These are phyloP conservation scores for Leucocoprinus leucothites DNA, from an alignment of 768 basidiomycete species.

Conservation along the genomic window DNA sequence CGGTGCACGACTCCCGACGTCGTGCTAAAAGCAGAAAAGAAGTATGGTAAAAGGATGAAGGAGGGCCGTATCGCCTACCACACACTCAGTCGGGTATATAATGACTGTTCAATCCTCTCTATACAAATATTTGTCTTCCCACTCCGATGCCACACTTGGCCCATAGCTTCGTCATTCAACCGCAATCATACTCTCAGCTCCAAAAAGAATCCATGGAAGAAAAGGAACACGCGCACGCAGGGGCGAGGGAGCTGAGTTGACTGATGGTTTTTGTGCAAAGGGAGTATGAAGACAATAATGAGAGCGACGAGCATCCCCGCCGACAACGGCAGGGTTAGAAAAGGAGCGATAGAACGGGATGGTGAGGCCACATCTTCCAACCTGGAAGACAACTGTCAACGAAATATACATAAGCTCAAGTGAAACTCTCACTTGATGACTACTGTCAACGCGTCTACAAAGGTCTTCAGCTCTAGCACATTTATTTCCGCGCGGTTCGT, in stretches of 20 bases:
- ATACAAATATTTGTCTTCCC: background rate
- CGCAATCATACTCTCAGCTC: background rate
- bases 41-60: background rate
- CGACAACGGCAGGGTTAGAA: background rate
- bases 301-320: constrained; percentile 3
- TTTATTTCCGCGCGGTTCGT: constrained; percentile 78
- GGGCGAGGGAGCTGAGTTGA: background rate
- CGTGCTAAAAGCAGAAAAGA: background rate
- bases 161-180: background rate
- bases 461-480: constrained; percentile 86
- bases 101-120: background rate
- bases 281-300: background rate
- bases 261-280: background rate
- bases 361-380: constrained; percentile 11
- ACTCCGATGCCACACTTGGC: too few species aligned
- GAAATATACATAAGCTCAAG: background rate
- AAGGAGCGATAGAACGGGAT: constrained; percentile 10
- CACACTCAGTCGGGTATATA: background rate
- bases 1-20: background rate
- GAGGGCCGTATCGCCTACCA: constrained; percentile 2
- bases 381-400: background rate
- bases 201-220: background rate
- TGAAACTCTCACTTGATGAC: background rate
- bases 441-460: constrained; percentile 33
- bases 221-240: background rate